Evolutionary conservation across 1,284 basidiomycete species (phyloP).

Genomic region (Ustilago hordei): DNA sequence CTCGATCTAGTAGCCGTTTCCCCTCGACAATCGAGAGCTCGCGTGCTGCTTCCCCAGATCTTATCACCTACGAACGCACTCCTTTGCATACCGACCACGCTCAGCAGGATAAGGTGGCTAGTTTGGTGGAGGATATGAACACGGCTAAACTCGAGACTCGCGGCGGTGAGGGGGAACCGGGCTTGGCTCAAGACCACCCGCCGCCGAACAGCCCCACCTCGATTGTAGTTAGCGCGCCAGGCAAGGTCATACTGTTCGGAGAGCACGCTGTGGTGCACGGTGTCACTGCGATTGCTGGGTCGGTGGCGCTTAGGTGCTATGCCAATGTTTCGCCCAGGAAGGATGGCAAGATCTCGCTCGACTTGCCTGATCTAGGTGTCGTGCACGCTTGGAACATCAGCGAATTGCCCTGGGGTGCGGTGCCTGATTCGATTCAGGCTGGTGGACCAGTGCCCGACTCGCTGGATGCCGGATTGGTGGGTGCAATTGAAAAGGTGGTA

Average conservation of each 20-base stretch:
- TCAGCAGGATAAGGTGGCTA: conserved; percentile 38
- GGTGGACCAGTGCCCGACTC: conserved; percentile 74
- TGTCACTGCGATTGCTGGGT: conserved; percentile 93
- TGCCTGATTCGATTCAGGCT: conserved; percentile 50
- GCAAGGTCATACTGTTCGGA: conserved; percentile 97
- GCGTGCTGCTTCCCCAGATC: conserved; percentile 47
- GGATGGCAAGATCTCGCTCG: conserved; percentile 81
- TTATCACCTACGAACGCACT: conserved; percentile 35
- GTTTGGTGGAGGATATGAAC: conserved; percentile 56
- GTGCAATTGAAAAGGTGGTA: conserved; percentile 56
- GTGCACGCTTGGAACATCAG: conserved; percentile 82
- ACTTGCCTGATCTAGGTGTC: conserved; percentile 85
- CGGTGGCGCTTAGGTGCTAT: conserved; percentile 95
- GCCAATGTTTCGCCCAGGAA: conserved; percentile 81
- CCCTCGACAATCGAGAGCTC: conserved; percentile 30
- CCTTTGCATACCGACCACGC: conserved; percentile 37
- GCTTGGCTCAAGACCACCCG: conserved; percentile 18
- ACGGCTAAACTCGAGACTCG: conserved; percentile 57
- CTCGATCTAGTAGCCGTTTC: background rate
- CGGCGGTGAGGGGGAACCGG: conserved; percentile 58
- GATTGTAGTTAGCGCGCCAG: conserved; percentile 75
- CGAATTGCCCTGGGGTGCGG: conserved; percentile 86
- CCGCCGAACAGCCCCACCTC: conserved; percentile 38
- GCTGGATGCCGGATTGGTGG: conserved; percentile 55
- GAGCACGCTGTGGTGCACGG: conserved; percentile 99